Evolutionary conservation across 768 basidiomycete genomes (phyloP), one percentile per base, ranked within the genome.

Genomic region (Cantharellus cinnabarinus): DNA sequence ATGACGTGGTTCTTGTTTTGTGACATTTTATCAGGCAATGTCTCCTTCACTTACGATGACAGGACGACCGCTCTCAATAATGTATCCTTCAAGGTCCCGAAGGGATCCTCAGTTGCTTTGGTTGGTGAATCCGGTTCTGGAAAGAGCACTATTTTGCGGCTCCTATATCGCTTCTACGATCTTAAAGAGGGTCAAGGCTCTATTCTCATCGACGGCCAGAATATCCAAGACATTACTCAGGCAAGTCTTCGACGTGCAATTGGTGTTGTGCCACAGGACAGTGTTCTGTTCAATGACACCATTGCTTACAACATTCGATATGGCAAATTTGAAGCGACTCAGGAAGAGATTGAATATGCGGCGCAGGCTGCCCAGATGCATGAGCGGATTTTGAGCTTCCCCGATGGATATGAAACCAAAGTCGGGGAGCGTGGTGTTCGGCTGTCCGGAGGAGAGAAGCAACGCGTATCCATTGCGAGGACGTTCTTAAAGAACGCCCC

Each of bases 101-200:
- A 84, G 66, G 85, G 86, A 3, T 79, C 82, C 3, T 83, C 86
- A 10, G 90, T 95, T 20, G 94, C 93, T 0, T 77, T 97, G 29
- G 89, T 98, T 10, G 89, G 85, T 29, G 82, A 85, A 66, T 81
- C 82, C 2, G 88, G 87, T 1, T 74, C 83, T 2, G 83, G 89
- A 7, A 93, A 89, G 69, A 85, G 83, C 5, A 86, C 89, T 0
- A 81, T 89, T 59, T 70, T 89, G 56, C 83, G 89, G n/a, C 74
- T 93, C 38, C 73, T 98, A 14, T 95, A 89, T 70, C 78, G 91
- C 29, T 90, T 98, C 71, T 95, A 97, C 68, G 91, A 97, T 65
- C 74, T 91, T 10, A 75, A 77, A 15, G 78, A 80, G 58, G 89
- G 89, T 40, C 77, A 84, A 61, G 85, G 85, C 10, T 73, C 82